Evolutionary conservation across 1,284 basidiomycete species (phyloP).

Genomic region (Trichosporon asahii): DNA sequence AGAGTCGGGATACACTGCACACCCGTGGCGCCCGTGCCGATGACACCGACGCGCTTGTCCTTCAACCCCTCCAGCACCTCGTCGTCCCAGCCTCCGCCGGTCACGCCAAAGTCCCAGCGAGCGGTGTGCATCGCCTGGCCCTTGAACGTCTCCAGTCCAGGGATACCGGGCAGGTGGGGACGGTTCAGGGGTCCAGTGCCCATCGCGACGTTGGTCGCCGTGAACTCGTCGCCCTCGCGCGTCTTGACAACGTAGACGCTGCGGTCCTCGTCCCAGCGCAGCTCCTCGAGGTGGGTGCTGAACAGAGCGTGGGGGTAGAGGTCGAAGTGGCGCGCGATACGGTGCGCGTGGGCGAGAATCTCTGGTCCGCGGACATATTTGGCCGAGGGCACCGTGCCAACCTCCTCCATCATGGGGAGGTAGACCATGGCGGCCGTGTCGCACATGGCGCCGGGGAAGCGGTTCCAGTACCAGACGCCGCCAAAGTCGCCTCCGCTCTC

Average conservation of each 20-base stretch:
- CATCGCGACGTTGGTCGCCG: slow-evolving; percentile 18
- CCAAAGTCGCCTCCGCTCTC: slow-evolving; percentile 23
- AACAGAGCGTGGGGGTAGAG: slow-evolving; percentile 22
- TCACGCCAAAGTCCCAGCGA: slow-evolving; percentile 19
- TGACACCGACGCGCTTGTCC: slow-evolving; percentile 17
- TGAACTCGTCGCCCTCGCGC: slow-evolving; percentile 20
- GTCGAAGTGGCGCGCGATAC: slow-evolving; percentile 15
- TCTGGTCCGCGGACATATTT: slow-evolving; percentile 22
- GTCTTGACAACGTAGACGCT: slow-evolving; percentile 16
- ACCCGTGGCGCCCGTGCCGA: slow-evolving; percentile 18
- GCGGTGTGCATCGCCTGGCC: slow-evolving; percentile 20
- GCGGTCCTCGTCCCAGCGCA: slow-evolving; percentile 19
- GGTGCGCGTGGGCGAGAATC: slow-evolving; percentile 21
- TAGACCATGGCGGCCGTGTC: slow-evolving; percentile 26
- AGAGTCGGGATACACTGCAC: slow-evolving; percentile 18
- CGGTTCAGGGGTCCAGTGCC: slow-evolving; percentile 20
- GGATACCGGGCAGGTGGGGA: slow-evolving; percentile 17
- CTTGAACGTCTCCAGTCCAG: slow-evolving; percentile 20
- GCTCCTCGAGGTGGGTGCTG: slow-evolving; percentile 17
- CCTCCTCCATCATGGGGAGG: slow-evolving; percentile 22
- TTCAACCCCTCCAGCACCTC: slow-evolving; percentile 15
- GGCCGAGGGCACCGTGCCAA: slow-evolving; percentile 10
- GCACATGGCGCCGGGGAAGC: slow-evolving; percentile 25
- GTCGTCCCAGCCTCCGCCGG: slow-evolving; percentile 19
- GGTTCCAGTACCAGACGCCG: slow-evolving; percentile 28